Percentiles rank a stretch among this genome's conserved stretches.
phyloP scores from a whole-genome alignment of 768 basidiomycete species.

The Agrocybe pediades region DNA sequence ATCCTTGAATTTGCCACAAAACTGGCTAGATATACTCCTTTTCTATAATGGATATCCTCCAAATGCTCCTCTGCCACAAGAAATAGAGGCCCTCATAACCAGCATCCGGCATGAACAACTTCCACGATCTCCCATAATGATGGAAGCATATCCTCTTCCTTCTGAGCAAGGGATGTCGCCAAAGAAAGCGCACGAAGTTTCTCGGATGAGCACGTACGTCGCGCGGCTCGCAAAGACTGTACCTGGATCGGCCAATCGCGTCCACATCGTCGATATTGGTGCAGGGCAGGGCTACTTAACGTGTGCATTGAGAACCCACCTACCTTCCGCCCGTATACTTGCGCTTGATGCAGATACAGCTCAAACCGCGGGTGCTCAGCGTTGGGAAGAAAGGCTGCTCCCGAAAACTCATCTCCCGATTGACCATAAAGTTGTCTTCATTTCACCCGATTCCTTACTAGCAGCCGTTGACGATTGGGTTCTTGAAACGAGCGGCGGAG shows the following conservation, averaged over 20 bases:
- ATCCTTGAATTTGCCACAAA: not conserved
- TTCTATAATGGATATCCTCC: not conserved
- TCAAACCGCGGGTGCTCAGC: constrained; percentile 60
- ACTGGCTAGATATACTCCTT: not conserved
- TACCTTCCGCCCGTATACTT: constrained; percentile 47
- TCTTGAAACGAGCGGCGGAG: not conserved
- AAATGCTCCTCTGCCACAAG: not conserved
- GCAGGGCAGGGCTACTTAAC: constrained; percentile 79
- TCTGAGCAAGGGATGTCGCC: constrained; percentile 61
- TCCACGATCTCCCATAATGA: not conserved
- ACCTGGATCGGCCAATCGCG: constrained; percentile 13
- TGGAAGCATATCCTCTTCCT: constrained; percentile 4
- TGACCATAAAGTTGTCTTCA: constrained; percentile 56
- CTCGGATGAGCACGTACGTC: constrained; percentile 61
- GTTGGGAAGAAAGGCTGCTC: constrained; percentile 36
- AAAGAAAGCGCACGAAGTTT: constrained; percentile 76
- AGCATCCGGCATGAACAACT: not conserved
- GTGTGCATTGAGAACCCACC: constrained; percentile 40
- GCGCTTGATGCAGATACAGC: constrained; percentile 65
- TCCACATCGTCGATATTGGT: constrained; percentile 69
- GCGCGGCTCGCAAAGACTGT: constrained; percentile 32
- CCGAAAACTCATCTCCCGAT: constrained; percentile 36
- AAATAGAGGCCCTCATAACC: not conserved
- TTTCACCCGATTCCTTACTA: constrained; percentile 50
- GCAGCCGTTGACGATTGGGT: constrained; percentile 57